Conservation (phyloP, 1,284 basidiomycete species). For the Heterobasidion irregulare region DNA sequence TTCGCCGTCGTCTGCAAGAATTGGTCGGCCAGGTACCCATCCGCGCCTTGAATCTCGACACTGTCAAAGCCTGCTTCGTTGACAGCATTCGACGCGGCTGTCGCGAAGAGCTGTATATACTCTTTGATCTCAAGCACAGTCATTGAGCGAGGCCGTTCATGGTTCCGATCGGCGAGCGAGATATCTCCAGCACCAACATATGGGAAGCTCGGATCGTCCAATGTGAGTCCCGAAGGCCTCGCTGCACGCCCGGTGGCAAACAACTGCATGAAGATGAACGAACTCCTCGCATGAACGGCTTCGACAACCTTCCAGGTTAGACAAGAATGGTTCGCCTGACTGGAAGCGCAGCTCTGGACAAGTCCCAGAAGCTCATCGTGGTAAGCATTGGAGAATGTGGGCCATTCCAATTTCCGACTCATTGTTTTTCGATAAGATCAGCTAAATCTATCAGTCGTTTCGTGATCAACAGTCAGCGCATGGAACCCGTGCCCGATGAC, state of each 20-base stretch:
- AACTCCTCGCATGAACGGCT: slow-evolving; percentile 31
- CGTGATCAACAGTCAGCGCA: no score
- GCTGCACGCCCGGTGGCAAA: slow-evolving; percentile 37
- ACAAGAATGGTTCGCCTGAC: neutral
- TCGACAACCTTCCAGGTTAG: slow-evolving; percentile 18
- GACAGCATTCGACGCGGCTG: slow-evolving; percentile 17
- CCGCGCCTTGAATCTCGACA: slow-evolving; percentile 30
- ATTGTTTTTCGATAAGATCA: no score
- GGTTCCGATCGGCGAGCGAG: slow-evolving; percentile 27
- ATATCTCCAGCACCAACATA: slow-evolving; percentile 33
- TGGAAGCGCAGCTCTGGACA: neutral
- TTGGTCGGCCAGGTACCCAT: slow-evolving; percentile 33
- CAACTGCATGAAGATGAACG: slow-evolving; percentile 32
- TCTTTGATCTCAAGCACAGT: slow-evolving; percentile 19
- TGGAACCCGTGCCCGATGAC: no score
- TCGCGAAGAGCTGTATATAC: slow-evolving; percentile 14
- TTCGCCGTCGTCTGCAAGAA: slow-evolving; percentile 35
- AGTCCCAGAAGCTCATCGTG: no score
- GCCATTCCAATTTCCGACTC: no score
- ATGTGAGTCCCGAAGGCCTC: slow-evolving; percentile 15
- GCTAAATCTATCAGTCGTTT: no score
- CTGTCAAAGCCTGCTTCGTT: slow-evolving; percentile 23
- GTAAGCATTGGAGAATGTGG: no score
- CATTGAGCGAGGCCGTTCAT: slow-evolving; percentile 16
- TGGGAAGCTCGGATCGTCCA: slow-evolving; percentile 22